These are phyloP conservation scores for Berberis thunbergii DNA, from an alignment of 164 flowering plant species.

Conservation along the genomic window DNA sequence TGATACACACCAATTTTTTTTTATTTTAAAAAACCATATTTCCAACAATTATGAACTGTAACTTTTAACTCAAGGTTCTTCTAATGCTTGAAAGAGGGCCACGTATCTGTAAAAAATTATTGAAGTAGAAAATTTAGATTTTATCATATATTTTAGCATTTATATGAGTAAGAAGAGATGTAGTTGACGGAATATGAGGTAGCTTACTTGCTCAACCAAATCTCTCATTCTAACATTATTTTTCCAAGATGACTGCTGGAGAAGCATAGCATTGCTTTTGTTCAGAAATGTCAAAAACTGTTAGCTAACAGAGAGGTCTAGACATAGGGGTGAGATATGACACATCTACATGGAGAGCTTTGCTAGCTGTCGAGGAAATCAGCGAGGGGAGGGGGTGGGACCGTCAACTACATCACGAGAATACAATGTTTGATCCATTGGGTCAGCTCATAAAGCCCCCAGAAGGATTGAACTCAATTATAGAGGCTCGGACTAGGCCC, in stretches of 20 bases:
- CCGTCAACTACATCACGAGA: no score
- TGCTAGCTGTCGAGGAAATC: no score
- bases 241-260: conserved; percentile 97
- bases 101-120: conserved; percentile 50
- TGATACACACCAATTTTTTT: neutral
- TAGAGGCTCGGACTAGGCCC: no score
- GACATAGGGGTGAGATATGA: no score
- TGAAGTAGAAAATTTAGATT: neutral
- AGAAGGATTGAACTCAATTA: no score
- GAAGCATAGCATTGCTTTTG: conserved; percentile 70
- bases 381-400: no score
- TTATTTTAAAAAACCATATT: neutral
- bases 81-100: conserved; percentile 86
- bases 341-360: no score
- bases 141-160: neutral
- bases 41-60: conserved; percentile 14
- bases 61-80: conserved; percentile 59
- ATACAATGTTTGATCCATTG: no score
- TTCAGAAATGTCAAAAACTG: conserved; percentile 8
- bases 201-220: conserved; percentile 81
- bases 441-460: no score
- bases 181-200: neutral
- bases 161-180: neutral
- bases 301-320: neutral
- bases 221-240: conserved; percentile 79